Base-by-base conservation (phyloP, 2,329 filamentous ascomycete genomes). In the Colletotrichum filicis region DNA sequence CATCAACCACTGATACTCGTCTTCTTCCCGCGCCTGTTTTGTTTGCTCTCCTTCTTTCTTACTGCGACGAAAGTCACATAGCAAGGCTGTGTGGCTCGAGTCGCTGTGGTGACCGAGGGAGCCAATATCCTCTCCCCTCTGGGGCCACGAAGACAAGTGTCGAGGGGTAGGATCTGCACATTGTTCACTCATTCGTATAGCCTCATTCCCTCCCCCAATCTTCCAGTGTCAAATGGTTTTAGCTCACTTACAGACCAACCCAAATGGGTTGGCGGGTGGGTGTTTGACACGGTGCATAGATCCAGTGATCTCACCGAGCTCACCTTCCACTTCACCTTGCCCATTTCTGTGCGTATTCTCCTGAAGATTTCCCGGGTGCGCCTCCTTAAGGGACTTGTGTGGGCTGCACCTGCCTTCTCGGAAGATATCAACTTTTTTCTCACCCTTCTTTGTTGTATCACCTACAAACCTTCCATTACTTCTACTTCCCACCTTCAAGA, bases 391-490 rank as follows among this genome's bases (percentile, higher is more conserved):
- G 24, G 32, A 35, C 46, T 69, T 53, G 60, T 26, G 66, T 46
- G 19, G 26, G 30, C 53, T 19, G 52, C 28, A 58, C 52, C 60
- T 56, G 60, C 52, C 66, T 58, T n/a, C 24, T 28, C 24, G 32
- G 42, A 52, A 69, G 67, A 59, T 30, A 58, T 11, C 59, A 28
- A 32, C 59, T 24, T 72, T 26, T 16, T 37, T 37, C 52, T 32
- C 57, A n/a, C 59, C n/a, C 64, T 26, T 19, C 35, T 52, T 49
- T 58, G 11, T 35, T 19, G 35, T 42, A 70, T 55, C 22, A 56
- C 28, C 32, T 26, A 55, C 56, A 55, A 60, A 12, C 9, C 24
- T 37, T 55, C 28, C 49, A 35, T 22, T 37, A 37, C 42, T 67
- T 28, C 14, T 28, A 26, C 16, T 30, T 65, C 52, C 24, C 35